Conservation (phyloP, 441 rosid species). For the Theobroma grandiflorum region DNA sequence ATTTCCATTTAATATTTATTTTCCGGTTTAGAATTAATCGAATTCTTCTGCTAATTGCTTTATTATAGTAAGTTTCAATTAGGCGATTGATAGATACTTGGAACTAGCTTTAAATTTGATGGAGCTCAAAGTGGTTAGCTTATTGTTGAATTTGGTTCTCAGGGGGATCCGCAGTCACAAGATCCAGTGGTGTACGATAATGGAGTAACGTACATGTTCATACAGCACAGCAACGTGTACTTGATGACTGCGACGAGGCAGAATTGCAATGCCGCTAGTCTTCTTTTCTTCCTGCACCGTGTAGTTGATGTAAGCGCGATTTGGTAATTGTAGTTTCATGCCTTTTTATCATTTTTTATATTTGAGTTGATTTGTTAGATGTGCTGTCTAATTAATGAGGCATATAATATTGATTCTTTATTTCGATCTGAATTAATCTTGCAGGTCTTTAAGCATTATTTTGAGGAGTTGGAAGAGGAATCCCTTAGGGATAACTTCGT, state of each 20-base stretch:
- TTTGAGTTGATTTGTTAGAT: background rate
- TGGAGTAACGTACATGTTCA: slow-evolving; percentile 92
- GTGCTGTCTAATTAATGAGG: background rate
- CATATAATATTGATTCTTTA: background rate
- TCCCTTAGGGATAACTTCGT: slow-evolving; percentile 98
- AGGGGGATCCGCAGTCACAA: slow-evolving; percentile 97
- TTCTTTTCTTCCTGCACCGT: slow-evolving; percentile 87
- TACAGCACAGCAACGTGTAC: slow-evolving; percentile 90
- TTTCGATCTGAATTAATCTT: slow-evolving; percentile 7
- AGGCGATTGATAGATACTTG: background rate
- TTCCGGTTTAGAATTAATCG: background rate
- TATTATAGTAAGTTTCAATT: background rate
- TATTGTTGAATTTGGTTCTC: slow-evolving; percentile 18
- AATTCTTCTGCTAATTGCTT: background rate
- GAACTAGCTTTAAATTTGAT: background rate
- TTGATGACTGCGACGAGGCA: slow-evolving; percentile 91
- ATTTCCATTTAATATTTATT: slow-evolving; percentile 6
- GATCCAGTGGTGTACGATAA: slow-evolving; percentile 96
- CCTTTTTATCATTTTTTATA: background rate
- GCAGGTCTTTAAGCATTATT: slow-evolving; percentile 97
- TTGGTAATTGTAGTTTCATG: slow-evolving; percentile 27
- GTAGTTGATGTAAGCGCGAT: slow-evolving; percentile 79
- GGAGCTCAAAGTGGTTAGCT: background rate
- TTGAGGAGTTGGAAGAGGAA: slow-evolving; percentile 96
- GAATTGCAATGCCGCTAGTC: slow-evolving; percentile 97